These are phyloP conservation scores for Podila verticillata DNA, from an alignment of 192 early-diverging fungal genomes.

Conservation along the genomic window DNA sequence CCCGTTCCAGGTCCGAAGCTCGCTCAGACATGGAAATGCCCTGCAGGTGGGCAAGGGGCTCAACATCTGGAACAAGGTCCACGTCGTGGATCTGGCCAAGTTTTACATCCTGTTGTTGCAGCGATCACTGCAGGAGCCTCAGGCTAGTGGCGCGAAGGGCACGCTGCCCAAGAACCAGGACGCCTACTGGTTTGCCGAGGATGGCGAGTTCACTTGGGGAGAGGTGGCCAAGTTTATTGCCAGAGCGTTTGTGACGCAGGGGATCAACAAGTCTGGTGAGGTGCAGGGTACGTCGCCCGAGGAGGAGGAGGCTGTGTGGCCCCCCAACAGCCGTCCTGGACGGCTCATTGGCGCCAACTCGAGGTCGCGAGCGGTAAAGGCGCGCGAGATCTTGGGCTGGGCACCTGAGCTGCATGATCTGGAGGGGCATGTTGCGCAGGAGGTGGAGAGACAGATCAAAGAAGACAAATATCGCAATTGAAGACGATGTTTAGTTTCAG, in stretches of 20 bases:
- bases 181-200: not conserved
- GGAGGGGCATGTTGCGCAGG: not conserved
- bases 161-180: constrained; percentile 3
- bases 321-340: not conserved
- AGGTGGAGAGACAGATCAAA: not conserved
- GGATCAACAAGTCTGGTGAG: not conserved
- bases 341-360: not conserved
- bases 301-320: not conserved
- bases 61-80: not conserved
- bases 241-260: not conserved
- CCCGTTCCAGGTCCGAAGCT: constrained; percentile 6
- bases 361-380: not conserved
- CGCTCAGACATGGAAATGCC: not conserved
- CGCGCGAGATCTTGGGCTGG: not conserved
- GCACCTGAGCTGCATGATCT: not conserved
- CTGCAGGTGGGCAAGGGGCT: not conserved
- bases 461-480: not conserved
- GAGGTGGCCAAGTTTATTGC: not conserved
- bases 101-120: not conserved
- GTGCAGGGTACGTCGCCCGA: not conserved
- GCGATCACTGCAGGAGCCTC: not conserved
- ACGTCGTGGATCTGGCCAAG: not conserved
- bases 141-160: not conserved
- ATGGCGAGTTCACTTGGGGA: constrained; percentile 1
- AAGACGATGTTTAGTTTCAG: too few relatives aligned